These are phyloP conservation scores for Hypomontagnella submonticulosa DNA, from an alignment of 495 filamentous ascomycete species.

Conservation along the genomic window DNA sequence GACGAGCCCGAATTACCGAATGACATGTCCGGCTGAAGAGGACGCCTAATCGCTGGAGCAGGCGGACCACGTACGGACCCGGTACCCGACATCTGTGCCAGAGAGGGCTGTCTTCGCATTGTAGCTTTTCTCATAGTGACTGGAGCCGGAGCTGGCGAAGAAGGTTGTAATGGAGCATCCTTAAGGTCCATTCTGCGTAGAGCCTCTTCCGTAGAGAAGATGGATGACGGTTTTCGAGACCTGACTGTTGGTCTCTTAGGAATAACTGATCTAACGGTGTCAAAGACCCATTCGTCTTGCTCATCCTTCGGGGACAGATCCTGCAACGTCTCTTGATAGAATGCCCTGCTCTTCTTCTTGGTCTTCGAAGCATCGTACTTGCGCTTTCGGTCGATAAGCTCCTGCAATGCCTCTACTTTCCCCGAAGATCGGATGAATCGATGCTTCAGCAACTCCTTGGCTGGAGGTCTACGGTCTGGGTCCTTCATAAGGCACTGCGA, in stretches of 20 bases:
- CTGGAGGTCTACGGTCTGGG: conserved; percentile 81
- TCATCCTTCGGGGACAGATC: conserved; percentile 75
- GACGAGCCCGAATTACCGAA: conserved; percentile 93
- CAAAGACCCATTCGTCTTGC: conserved; percentile 96
- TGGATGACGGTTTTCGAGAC: conserved; percentile 64
- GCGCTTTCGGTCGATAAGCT: conserved; percentile 86
- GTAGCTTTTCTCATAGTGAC: conserved; percentile 63
- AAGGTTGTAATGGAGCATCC: conserved; percentile 62
- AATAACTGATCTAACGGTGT: conserved; percentile 79
- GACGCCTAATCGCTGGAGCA: conserved; percentile 70
- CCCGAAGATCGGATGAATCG: conserved; percentile 88
- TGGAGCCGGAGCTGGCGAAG: conserved; percentile 54
- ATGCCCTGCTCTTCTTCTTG: conserved; percentile 70
- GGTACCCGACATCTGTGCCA: conserved; percentile 54
- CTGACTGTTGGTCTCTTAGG: conserved; percentile 58
- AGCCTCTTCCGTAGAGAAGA: conserved; percentile 63
- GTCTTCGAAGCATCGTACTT: conserved; percentile 76
- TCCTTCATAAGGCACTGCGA: conserved; percentile 90
- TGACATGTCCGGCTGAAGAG: conserved; percentile 82
- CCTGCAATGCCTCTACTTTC: conserved; percentile 83
- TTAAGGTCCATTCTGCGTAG: conserved; percentile 71
- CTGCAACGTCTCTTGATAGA: conserved; percentile 91
- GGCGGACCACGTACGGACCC: conserved; percentile 61
- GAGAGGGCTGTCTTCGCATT: conserved; percentile 64
- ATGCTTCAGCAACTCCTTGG: conserved; percentile 90